A percentile compares a stretch with the other conserved stretches of the same genome.
Conservation (phyloP, 305 asterid genomes). For the Andrographis paniculata region DNA sequence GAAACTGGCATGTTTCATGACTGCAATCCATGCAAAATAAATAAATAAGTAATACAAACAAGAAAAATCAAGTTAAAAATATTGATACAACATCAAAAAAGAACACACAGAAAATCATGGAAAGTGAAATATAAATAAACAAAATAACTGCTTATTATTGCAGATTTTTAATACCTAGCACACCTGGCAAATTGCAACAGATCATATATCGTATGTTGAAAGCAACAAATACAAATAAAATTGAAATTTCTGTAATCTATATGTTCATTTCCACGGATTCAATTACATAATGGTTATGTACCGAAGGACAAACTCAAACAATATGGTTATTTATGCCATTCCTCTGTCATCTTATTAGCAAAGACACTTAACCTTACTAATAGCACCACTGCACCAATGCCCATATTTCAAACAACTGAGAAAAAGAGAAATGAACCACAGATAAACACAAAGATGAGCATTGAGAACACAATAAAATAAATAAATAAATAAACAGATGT, state of each 20-base stretch:
- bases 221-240: background rate
- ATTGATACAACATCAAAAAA: background rate
- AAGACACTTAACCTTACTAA: conserved; percentile 6
- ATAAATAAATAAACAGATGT: conserved; percentile 10
- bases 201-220: too few relatives aligned
- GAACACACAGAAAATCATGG: background rate
- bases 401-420: background rate
- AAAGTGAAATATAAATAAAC: too few relatives aligned
- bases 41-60: background rate
- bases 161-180: too few relatives aligned
- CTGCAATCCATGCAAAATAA: conserved; percentile 1
- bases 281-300: conserved; percentile 6
- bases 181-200: conserved; percentile 2
- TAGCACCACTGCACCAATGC: conserved; percentile 3
- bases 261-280: conserved; percentile 13
- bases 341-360: conserved; percentile 4
- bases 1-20: background rate
- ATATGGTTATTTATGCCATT: conserved; percentile 4
- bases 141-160: too few relatives aligned
- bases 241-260: conserved; percentile 3
- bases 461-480: conserved; percentile 10
- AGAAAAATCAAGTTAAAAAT: background rate
- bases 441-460: background rate
- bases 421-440: background rate
- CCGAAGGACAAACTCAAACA: conserved; percentile 7